Evolutionary conservation across 768 basidiomycete species (phyloP).

Genomic region (Tubosaeta sp.): DNA sequence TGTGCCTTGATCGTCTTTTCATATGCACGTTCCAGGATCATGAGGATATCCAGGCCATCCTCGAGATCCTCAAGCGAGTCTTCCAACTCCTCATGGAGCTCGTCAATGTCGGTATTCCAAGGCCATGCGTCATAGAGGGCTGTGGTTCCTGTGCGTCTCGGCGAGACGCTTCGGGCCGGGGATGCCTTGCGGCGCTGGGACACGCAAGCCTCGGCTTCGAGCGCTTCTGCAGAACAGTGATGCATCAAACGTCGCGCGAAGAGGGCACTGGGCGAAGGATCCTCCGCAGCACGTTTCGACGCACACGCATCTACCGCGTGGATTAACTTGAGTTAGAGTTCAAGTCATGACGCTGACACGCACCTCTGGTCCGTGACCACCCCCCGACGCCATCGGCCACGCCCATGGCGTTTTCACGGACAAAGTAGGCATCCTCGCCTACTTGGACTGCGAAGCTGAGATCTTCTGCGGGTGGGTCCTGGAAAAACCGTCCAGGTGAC

Average conservation of each 20-base stretch:
- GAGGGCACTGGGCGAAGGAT: slow-evolving; percentile 46
- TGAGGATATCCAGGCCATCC: slow-evolving; percentile 66
- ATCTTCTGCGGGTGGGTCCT: slow-evolving; percentile 28
- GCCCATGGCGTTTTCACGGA: slow-evolving; percentile 81
- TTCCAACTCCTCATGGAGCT: slow-evolving; percentile 41
- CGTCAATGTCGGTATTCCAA: slow-evolving; percentile 33
- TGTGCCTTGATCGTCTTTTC: slow-evolving; percentile 62
- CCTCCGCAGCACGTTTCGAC: slow-evolving; percentile 33
- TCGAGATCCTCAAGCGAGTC: slow-evolving; percentile 56
- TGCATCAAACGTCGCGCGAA: slow-evolving; percentile 85
- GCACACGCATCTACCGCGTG: slow-evolving; percentile 13
- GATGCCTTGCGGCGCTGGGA: slow-evolving; percentile 27
- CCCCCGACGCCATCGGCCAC: slow-evolving; percentile 96
- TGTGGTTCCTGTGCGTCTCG: slow-evolving; percentile 34
- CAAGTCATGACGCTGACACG: slow-evolving; percentile 24
- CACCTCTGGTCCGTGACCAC: slow-evolving; percentile 54
- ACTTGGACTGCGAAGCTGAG: slow-evolving; percentile 66
- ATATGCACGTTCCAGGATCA: slow-evolving; percentile 67
- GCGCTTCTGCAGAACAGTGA: slow-evolving; percentile 61
- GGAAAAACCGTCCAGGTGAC: slow-evolving; percentile 25
- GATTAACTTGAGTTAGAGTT: slow-evolving; percentile 5
- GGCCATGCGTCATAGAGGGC: slow-evolving; percentile 27
- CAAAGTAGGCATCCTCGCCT: slow-evolving; percentile 90
- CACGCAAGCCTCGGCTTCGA: slow-evolving; percentile 8
- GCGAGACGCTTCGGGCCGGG: slow-evolving; percentile 41